Evolutionary conservation across 2,329 filamentous ascomycete species (phyloP), one percentile per base, ranked within the genome.

Genomic region (Escovopsis sp.): DNA sequence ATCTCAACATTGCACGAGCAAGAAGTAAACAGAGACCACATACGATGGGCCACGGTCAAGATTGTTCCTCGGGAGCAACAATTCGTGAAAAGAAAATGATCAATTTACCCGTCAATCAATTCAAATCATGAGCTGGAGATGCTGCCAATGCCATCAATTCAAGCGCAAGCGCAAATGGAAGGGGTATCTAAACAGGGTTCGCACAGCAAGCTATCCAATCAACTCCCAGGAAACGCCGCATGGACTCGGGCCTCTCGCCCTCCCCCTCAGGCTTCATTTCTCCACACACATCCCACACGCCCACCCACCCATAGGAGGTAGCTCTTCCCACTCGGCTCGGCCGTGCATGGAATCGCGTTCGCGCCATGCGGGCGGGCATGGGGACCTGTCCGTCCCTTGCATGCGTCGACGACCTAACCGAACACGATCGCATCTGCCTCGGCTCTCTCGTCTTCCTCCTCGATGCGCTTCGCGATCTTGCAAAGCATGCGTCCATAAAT

Each of bases 401-500:
- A 12, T 15, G 3, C 15, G 19, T 19, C 34, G 12, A 30, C 28
- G 10, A 23, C 10, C 23, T 19, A 34, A 19, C 30, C 36, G 23
- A 26, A 43, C 37, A 33, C 41, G 19, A 33, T 35, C 18, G 15
- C 36, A 26, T 43, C 49, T 43, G 50, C 50, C 19, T 54, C 51
- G 41, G 49, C 47, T 15, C 51, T 51, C 36, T 54, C 49, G 34
- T 58, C 59, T 43, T 64, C 61, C 48, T 64, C 61, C 36, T 63
- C 59, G 41, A 64, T 64, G 26, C 59, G 53, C 35, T 56, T 55
- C 11, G 56, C 55, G 30, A 60, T 50, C 38, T 60, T 56, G 32
- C 56, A 55, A 51, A 56, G 56, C 35, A 59, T 56, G 34, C 59
- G 50, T 41, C 59, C 53, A 43, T 61, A 58, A 26, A 53, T 51